Percentiles rank a stretch among this genome's conserved stretches.
Evolutionary conservation across 2,329 filamentous ascomycete genomes (phyloP).

Genomic region (Aspergillus bombycis): DNA sequence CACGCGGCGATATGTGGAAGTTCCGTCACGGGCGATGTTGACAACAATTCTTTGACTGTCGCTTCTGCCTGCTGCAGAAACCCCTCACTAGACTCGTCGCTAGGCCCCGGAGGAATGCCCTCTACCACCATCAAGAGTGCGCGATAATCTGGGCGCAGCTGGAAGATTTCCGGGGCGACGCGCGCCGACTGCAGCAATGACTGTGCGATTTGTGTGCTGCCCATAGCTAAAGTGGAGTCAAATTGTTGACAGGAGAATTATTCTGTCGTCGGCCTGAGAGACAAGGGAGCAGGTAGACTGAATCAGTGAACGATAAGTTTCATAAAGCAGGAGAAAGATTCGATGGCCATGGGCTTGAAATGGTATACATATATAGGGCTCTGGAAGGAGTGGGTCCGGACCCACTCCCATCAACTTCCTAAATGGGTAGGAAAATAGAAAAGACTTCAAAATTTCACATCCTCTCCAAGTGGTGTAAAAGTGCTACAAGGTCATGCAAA

Average conservation of each 20-base stretch:
- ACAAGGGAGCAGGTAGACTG: accelerated
- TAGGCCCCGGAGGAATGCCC: constrained; percentile 35
- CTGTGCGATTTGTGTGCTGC: background rate
- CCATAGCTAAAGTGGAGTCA: background rate
- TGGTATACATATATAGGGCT: background rate
- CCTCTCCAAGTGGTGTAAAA: too few relatives aligned
- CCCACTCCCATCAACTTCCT: background rate
- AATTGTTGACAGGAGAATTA: background rate
- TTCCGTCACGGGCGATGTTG: constrained; percentile 9
- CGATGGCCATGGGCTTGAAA: too few relatives aligned
- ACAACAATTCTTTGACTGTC: background rate
- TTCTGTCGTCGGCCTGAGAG: accelerated
- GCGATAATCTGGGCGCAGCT: constrained; percentile 43
- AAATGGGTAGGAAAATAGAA: background rate
- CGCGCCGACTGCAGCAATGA: constrained; percentile 7
- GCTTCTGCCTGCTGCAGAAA: background rate
- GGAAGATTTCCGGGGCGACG: constrained; percentile 32
- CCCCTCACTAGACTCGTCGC: constrained; percentile 29
- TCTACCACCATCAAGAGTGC: constrained; percentile 39
- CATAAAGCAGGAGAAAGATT: too few relatives aligned
- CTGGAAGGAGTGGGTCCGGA: background rate
- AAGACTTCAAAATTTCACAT: too few relatives aligned
- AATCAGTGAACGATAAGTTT: too few relatives aligned
- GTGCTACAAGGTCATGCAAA: too few relatives aligned
- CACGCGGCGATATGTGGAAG: constrained; percentile 43